These are phyloP conservation scores for Chaetomium tenue DNA, from an alignment of 495 filamentous ascomycete species.

Conservation along the genomic window DNA sequence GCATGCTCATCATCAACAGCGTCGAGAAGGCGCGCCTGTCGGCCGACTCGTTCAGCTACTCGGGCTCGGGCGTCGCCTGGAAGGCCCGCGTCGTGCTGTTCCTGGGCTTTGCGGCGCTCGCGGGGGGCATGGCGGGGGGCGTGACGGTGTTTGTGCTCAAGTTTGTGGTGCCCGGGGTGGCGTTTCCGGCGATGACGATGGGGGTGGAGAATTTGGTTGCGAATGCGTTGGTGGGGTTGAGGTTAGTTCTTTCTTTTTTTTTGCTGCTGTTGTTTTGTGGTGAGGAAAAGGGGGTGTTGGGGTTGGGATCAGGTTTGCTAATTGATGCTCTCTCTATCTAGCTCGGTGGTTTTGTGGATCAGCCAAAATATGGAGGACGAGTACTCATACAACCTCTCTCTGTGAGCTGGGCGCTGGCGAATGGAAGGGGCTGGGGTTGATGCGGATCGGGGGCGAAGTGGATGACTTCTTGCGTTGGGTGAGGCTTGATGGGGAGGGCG, in stretches of 20 bases:
- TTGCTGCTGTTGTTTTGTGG: not conserved
- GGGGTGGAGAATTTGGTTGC: slow-evolving; percentile 89
- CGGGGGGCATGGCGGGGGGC: slow-evolving; percentile 89
- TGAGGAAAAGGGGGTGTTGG: no score
- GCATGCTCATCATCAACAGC: slow-evolving; percentile 98
- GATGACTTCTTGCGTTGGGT: not conserved
- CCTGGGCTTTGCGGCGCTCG: slow-evolving; percentile 89
- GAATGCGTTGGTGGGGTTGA: slow-evolving; percentile 79
- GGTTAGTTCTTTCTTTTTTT: slow-evolving; percentile 9
- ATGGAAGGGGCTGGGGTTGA: not conserved
- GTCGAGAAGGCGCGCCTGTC: slow-evolving; percentile 90
- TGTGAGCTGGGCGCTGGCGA: slow-evolving; percentile 49
- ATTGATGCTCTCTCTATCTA: slow-evolving; percentile 37
- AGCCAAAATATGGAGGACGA: slow-evolving; percentile 99
- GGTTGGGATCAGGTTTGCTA: slow-evolving; percentile 11
- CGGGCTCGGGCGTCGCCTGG: slow-evolving; percentile 85
- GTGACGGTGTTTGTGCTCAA: slow-evolving; percentile 90
- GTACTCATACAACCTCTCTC: slow-evolving; percentile 91
- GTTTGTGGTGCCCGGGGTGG: slow-evolving; percentile 76
- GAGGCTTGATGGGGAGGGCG: no score
- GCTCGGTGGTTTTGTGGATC: slow-evolving; percentile 89
- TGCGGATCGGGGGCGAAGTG: not conserved
- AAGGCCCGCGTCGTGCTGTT: slow-evolving; percentile 95
- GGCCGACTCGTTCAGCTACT: slow-evolving; percentile 84
- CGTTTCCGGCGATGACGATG: slow-evolving; percentile 85